Conservation (phyloP, 805 yeast species). For the Nakazawaea siamensis region DNA sequence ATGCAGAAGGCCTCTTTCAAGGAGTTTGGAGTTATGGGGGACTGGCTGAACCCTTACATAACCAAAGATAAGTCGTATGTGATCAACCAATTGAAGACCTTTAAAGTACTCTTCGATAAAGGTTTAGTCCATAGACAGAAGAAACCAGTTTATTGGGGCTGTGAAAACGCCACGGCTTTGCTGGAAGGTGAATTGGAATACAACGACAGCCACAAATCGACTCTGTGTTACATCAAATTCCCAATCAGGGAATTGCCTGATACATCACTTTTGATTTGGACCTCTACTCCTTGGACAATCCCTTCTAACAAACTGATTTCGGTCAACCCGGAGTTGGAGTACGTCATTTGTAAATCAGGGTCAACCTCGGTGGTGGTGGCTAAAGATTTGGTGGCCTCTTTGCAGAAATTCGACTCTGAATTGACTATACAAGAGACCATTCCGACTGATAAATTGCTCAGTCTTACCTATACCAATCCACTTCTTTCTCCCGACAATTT, state of each 20-base stretch:
- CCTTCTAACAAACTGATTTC: constrained; percentile 83
- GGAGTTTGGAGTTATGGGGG: constrained; percentile 73
- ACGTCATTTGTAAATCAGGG: constrained; percentile 32
- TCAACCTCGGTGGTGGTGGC: constrained; percentile 46
- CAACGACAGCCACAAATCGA: constrained; percentile 59
- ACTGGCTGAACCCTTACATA: constrained; percentile 64
- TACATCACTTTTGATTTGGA: constrained; percentile 73
- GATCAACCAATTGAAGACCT: constrained; percentile 62
- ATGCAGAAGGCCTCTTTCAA: constrained; percentile 58
- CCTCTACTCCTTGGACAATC: constrained; percentile 98
- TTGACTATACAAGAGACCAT: constrained; percentile 8
- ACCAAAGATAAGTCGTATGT: constrained; percentile 73
- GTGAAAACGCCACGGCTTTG: constrained; percentile 86
- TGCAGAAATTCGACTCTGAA: constrained; percentile 24
- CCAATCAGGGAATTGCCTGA: constrained; percentile 27
- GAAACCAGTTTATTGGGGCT: constrained; percentile 97
- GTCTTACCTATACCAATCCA: constrained; percentile 47
- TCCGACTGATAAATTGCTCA: constrained; percentile 33
- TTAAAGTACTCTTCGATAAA: constrained; percentile 52
- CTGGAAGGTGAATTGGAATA: constrained; percentile 97
- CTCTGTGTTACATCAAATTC: constrained; percentile 61
- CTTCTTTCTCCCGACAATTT: constrained; percentile 21
- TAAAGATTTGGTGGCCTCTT: constrained; percentile 30
- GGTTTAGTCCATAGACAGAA: constrained; percentile 75
- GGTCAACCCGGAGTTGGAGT: constrained; percentile 48